Conservation (phyloP, 1,139 yeast genomes). For the Yamadazyma conglobata region DNA sequence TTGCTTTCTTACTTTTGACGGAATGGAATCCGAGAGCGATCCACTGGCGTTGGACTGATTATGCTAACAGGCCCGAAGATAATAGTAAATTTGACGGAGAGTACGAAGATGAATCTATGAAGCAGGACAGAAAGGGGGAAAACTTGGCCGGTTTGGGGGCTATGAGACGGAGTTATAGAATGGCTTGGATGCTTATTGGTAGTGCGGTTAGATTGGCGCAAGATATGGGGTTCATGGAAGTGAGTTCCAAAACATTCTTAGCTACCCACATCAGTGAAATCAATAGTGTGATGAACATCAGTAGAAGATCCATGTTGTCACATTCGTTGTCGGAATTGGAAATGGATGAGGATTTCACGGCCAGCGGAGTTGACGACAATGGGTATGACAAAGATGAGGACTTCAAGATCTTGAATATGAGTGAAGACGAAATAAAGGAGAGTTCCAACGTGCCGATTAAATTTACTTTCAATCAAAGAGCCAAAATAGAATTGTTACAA, state of each 20-base stretch:
- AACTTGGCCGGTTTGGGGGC: conserved; percentile 77
- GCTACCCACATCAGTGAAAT: conserved; percentile 87
- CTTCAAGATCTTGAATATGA: conserved; percentile 29
- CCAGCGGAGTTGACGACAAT: conserved; percentile 27
- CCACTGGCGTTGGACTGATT: conserved; percentile 85
- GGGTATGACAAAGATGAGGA: conserved; percentile 28
- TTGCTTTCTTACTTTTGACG: conserved; percentile 81
- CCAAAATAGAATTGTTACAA: conserved; percentile 74
- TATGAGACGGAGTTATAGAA: conserved; percentile 78
- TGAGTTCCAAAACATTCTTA: conserved; percentile 67
- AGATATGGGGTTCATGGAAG: conserved; percentile 77
- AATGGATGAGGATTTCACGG: conserved; percentile 43
- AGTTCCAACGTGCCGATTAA: conserved; percentile 26
- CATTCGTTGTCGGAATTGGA: conserved; percentile 65
- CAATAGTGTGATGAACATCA: conserved; percentile 66
- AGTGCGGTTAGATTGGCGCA: conserved; percentile 84
- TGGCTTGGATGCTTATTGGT: conserved; percentile 94
- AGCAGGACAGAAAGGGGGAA: conserved; percentile 21
- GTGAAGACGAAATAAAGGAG: conserved; percentile 35
- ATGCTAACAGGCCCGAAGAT: conserved; percentile 63
- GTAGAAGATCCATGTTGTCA: conserved; percentile 65
- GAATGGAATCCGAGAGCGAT: conserved; percentile 97
- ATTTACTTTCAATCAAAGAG: conserved; percentile 67
- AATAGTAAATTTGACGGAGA: conserved; percentile 13
- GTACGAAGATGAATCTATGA: conserved; percentile 14